Percentiles rank a stretch among this genome's conserved stretches.
phyloP scores from a whole-genome alignment of 2,329 filamentous ascomycete species.

The Colletotrichum sojae region DNA sequence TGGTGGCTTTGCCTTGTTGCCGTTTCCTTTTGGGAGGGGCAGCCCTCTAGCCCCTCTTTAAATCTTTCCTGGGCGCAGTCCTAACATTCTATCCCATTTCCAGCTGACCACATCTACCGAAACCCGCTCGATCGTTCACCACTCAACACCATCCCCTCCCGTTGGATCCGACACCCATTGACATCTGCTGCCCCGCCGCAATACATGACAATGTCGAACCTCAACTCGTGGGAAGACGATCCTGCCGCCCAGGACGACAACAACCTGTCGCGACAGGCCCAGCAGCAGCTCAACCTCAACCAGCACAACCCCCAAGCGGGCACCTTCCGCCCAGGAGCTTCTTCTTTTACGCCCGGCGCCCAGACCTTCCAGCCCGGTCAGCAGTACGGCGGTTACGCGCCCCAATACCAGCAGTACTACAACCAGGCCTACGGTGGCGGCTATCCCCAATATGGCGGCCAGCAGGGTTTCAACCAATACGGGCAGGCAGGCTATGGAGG shows the following conservation, averaged over 20 bases:
- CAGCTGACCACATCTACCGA: conserved; percentile 36
- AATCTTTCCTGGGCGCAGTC: conserved; percentile 38
- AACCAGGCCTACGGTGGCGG: conserved; percentile 63
- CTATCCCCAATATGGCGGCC: conserved; percentile 70
- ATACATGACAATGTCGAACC: conserved; percentile 79
- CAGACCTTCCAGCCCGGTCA: conserved; percentile 81
- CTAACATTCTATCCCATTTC: conserved; percentile 38
- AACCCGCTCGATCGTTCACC: conserved; percentile 12
- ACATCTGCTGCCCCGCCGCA: conserved; percentile 24
- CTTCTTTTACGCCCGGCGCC: conserved; percentile 81
- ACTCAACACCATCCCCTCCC: conserved; percentile 6
- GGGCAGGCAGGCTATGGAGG: conserved; percentile 54
- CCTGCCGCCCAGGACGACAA: conserved; percentile 83
- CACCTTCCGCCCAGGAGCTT: conserved; percentile 64
- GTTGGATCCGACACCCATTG: conserved; percentile 8
- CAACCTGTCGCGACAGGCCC: conserved; percentile 81
- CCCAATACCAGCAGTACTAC: conserved; percentile 69
- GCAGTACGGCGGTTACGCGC: conserved; percentile 70
- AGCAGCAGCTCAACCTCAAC: conserved; percentile 83
- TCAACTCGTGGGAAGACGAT: conserved; percentile 96
- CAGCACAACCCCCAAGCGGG: conserved; percentile 61
- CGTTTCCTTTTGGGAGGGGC: not conserved
- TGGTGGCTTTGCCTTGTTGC: not conserved
- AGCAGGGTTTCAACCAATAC: conserved; percentile 63
- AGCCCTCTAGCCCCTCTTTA: conserved; percentile 39